Evolutionary conservation across 441 rosid species (phyloP).

Genomic region (Melastoma candidum): DNA sequence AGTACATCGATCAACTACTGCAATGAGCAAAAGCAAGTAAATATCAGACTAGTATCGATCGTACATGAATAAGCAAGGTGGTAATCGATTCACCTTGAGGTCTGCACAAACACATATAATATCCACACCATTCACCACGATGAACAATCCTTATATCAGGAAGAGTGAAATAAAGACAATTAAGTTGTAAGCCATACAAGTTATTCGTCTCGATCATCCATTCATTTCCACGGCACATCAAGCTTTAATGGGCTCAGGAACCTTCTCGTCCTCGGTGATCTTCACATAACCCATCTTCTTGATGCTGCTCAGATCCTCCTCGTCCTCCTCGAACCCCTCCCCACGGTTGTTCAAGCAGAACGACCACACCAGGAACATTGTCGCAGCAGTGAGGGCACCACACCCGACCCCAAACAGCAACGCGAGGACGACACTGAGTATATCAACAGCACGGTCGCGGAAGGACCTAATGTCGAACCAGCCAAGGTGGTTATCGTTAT

Average conservation of each 20-base stretch:
- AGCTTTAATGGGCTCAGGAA: constrained; percentile 26
- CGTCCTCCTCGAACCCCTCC: constrained; percentile 15
- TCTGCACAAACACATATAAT: too few relatives aligned
- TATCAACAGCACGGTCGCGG: constrained; percentile 73
- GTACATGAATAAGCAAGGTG: too few relatives aligned
- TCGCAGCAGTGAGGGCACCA: constrained; percentile 87
- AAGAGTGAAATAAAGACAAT: too few relatives aligned
- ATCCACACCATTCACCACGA: too few relatives aligned
- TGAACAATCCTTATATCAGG: too few relatives aligned
- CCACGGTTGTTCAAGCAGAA: constrained; percentile 33
- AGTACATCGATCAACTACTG: too few relatives aligned
- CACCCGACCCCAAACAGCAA: constrained; percentile 88
- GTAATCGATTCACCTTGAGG: too few relatives aligned
- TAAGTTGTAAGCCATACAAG: not conserved
- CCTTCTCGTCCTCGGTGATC: constrained; percentile 37
- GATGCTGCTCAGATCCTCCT: constrained; percentile 16
- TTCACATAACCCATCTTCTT: constrained; percentile 59
- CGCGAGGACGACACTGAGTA: constrained; percentile 76
- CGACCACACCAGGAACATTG: constrained; percentile 90
- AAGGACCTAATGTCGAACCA: constrained; percentile 44
- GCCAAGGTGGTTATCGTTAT: constrained; percentile 13
- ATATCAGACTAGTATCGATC: too few relatives aligned
- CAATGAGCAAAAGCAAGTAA: too few relatives aligned
- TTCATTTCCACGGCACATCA: constrained; percentile 27
- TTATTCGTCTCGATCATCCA: constrained; percentile 5